A percentile compares a stretch with the other conserved stretches of the same genome.
Conservation (phyloP, 2,329 filamentous ascomycete genomes). For the Ophioceras dolichostomum region DNA sequence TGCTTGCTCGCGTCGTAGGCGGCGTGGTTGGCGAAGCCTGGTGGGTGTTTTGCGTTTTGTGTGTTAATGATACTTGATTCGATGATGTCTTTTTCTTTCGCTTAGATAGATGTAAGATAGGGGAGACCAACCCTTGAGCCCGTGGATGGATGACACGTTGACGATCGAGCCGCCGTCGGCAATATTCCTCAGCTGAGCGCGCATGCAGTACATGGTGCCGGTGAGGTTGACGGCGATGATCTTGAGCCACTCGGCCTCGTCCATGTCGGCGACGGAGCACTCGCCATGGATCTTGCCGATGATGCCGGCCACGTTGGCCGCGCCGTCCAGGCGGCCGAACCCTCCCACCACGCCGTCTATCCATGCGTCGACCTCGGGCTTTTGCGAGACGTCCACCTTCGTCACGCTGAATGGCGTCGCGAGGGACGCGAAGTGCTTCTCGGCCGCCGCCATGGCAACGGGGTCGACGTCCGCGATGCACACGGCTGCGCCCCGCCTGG, state of each 20-base stretch:
- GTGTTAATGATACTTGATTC: constrained; percentile 21
- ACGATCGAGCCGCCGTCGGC: constrained; percentile 7
- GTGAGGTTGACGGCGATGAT: constrained; percentile 31
- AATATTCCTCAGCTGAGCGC: constrained; percentile 17
- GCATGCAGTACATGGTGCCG: constrained; percentile 37
- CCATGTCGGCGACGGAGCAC: constrained; percentile 20
- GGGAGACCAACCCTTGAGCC: constrained; percentile 20
- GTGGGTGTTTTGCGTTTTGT: neutral
- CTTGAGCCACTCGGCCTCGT: constrained; percentile 5
- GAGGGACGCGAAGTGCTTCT: constrained; percentile 15
- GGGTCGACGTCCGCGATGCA: constrained; percentile 25
- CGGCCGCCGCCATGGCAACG: constrained; percentile 15
- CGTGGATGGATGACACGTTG: constrained; percentile 8
- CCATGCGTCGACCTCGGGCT: constrained; percentile 36
- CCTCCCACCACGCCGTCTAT: constrained; percentile 29
- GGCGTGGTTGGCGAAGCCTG: constrained; percentile 25
- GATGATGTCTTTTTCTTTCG: too few relatives aligned
- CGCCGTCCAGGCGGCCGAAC: constrained; percentile 40
- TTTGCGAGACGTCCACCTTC: constrained; percentile 35
- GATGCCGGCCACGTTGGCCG: constrained; percentile 41
- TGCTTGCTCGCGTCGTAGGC: constrained; percentile 25
- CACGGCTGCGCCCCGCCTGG: constrained; percentile 22
- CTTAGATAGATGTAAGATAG: constrained; percentile 40
- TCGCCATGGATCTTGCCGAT: constrained; percentile 30
- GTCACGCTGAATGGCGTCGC: constrained; percentile 16